Conservation (phyloP, 225 moss, liverwort and hornwort species). For the Bryum argenteum region DNA sequence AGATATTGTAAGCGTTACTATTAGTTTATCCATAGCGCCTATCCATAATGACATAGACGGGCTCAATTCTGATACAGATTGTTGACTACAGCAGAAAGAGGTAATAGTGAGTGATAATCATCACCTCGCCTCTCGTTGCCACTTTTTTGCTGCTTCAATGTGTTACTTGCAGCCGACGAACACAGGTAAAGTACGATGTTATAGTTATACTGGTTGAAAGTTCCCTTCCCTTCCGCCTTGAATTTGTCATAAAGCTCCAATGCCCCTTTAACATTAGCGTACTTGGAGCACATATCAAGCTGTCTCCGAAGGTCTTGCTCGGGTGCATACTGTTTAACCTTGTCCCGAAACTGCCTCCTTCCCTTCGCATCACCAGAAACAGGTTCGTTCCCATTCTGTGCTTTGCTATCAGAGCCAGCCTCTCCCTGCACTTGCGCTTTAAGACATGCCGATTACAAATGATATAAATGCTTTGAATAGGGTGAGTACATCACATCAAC, state of each 20-base stretch:
- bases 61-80: conserved; percentile 11
- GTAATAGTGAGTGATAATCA: conserved; percentile 22
- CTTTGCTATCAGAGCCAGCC: conserved; percentile 13
- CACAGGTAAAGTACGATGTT: conserved; percentile 83
- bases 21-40: background rate
- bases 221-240: conserved; percentile 54
- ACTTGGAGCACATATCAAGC: conserved; percentile 93
- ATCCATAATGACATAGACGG: conserved; percentile 2
- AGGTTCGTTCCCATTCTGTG: conserved; percentile 34
- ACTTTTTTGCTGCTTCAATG: conserved; percentile 73
- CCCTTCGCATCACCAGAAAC: conserved; percentile 28
- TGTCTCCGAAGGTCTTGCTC: conserved; percentile 77
- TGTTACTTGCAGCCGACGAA: conserved; percentile 76
- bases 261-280: conserved; percentile 78
- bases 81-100: conserved; percentile 14
- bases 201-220: conserved; percentile 84
- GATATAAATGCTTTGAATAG: background rate
- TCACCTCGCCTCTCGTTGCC: conserved; percentile 62
- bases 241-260: conserved; percentile 76
- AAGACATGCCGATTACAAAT: conserved; percentile 36
- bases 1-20: background rate
- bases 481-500: background rate
- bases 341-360: conserved; percentile 25
- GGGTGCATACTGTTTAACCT: conserved; percentile 61
- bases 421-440: conserved; percentile 43